phyloP scores from a whole-genome alignment of 768 basidiomycete species.

The Tephrocybe sp. region DNA sequence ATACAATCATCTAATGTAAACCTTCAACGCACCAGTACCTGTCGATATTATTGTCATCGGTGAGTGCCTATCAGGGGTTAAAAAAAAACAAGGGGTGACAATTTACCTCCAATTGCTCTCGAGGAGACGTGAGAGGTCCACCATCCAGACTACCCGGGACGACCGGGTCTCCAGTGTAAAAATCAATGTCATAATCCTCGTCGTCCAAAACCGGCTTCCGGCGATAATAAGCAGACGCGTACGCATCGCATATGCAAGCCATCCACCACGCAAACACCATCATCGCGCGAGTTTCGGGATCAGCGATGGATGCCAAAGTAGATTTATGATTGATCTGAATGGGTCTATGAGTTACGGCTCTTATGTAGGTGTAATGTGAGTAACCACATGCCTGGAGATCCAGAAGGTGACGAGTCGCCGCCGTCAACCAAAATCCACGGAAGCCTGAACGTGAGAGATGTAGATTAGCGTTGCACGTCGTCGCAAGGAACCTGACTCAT shows the following conservation, averaged over 20 bases:
- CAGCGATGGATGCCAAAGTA: slow-evolving; percentile 69
- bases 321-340: slow-evolving; percentile 82
- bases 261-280: slow-evolving; percentile 97
- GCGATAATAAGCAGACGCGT: slow-evolving; percentile 80
- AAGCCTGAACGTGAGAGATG: slow-evolving; percentile 51
- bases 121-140: slow-evolving; percentile 56
- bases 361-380: slow-evolving; percentile 1
- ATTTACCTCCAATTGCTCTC: slow-evolving; percentile 78
- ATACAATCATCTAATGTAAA: slow-evolving; percentile 10
- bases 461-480: neutral
- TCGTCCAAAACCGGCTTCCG: slow-evolving; percentile 86
- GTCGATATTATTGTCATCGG: slow-evolving; percentile 14
- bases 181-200: slow-evolving; percentile 88
- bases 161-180: slow-evolving; percentile 74
- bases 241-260: slow-evolving; percentile 84
- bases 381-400: slow-evolving; percentile 62
- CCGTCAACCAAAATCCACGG: slow-evolving; percentile 82
- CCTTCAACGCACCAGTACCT: slow-evolving; percentile 65
- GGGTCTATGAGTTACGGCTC: slow-evolving; percentile 11
- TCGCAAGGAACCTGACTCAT: slow-evolving; percentile 19
- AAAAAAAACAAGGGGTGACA: neutral
- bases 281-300: slow-evolving; percentile 74
- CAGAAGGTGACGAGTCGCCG: slow-evolving; percentile 75
- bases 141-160: slow-evolving; percentile 45
- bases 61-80: too few relatives aligned